phyloP scores from a whole-genome alignment of 176 grass and related monocot genomes.

The Pontederia paniculata region DNA sequence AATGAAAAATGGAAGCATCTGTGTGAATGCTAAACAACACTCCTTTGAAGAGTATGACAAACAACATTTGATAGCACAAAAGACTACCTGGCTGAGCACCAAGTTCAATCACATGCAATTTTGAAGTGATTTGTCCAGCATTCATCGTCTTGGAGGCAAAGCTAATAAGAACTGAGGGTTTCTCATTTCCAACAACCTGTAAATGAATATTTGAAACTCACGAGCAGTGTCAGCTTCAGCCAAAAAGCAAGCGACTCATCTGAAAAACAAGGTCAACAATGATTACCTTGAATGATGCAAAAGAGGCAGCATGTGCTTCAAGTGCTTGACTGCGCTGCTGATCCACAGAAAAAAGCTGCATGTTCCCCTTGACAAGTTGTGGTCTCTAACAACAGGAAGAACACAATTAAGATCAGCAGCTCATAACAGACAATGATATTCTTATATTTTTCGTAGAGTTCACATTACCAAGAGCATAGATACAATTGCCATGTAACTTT shows the following conservation, averaged over 20 bases:
- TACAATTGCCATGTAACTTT: too few relatives aligned
- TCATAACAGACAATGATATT: too few relatives aligned
- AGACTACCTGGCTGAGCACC: constrained; percentile 66
- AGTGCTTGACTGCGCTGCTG: constrained; percentile 97
- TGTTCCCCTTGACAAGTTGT: constrained; percentile 92
- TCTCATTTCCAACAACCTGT: constrained; percentile 68
- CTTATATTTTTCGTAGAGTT: too few relatives aligned
- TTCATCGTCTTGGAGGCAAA: constrained; percentile 79
- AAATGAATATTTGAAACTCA: constrained; percentile 4
- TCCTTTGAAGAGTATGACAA: too few relatives aligned
- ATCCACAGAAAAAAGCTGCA: constrained; percentile 98
- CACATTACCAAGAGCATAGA: too few relatives aligned
- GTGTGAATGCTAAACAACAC: too few relatives aligned
- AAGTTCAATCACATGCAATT: constrained; percentile 92
- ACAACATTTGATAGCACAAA: not conserved
- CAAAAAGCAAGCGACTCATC: not conserved
- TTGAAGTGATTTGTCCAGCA: constrained; percentile 80
- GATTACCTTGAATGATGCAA: constrained; percentile 76
- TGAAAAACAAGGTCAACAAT: too few relatives aligned
- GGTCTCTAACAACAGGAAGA: constrained; percentile 51
- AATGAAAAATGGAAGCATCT: too few relatives aligned
- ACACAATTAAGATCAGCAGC: not conserved
- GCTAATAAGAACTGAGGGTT: constrained; percentile 70
- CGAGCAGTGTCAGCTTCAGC: not conserved
- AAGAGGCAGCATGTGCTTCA: constrained; percentile 96